A percentile compares a stretch with the other conserved stretches of the same genome.
Evolutionary conservation across 441 rosid species (phyloP).

Genomic region (Arabidopsis hybrid): DNA sequence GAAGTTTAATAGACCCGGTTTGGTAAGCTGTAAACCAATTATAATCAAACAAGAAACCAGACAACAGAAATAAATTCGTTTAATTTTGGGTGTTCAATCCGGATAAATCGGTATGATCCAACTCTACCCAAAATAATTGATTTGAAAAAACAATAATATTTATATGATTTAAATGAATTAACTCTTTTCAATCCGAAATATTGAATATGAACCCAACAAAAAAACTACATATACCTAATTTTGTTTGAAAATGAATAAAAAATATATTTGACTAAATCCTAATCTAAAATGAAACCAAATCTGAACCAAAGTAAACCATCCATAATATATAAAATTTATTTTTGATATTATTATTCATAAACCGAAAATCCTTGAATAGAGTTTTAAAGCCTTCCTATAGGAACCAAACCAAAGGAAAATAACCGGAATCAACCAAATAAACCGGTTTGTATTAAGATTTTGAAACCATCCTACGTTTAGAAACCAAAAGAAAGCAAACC

Average conservation of each 20-base stretch:
- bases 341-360: too few species aligned
- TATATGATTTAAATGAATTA: too few species aligned
- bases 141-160: too few species aligned
- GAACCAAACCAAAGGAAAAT: neutral
- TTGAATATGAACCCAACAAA: too few species aligned
- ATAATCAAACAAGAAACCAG: neutral
- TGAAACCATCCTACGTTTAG: neutral
- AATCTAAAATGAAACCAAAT: neutral
- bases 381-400: neutral
- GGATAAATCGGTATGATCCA: neutral
- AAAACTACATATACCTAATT: too few species aligned
- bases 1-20: neutral
- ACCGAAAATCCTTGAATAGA: too few species aligned
- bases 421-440: constrained; percentile 8
- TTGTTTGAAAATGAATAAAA: too few species aligned
- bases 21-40: constrained; percentile 3
- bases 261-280: too few species aligned
- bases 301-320: neutral
- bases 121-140: neutral
- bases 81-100: neutral
- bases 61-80: neutral
- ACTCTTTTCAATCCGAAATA: too few species aligned
- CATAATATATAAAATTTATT: too few species aligned
- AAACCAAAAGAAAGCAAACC: neutral
- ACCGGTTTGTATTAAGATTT: neutral